These are phyloP conservation scores for Cytospora chrysosperma DNA, from an alignment of 2,329 filamentous ascomycete species.

Conservation along the genomic window DNA sequence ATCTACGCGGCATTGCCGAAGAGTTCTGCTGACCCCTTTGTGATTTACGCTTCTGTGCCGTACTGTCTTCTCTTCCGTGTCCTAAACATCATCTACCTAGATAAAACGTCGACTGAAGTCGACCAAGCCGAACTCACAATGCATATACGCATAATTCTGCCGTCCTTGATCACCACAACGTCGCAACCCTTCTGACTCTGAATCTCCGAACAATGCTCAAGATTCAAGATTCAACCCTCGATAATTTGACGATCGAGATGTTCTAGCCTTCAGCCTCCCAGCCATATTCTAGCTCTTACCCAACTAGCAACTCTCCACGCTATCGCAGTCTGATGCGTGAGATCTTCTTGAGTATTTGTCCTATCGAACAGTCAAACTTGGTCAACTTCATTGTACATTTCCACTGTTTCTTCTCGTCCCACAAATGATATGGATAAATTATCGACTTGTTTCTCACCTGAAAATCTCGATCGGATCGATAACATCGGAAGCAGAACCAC, in stretches of 20 bases:
- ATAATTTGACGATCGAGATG: neutral
- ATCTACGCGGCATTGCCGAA: neutral
- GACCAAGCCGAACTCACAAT: too few relatives aligned
- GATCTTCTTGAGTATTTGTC: neutral
- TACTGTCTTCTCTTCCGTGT: too few relatives aligned
- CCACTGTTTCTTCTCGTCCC: too few relatives aligned
- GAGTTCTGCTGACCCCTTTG: too few relatives aligned
- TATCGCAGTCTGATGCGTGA: neutral
- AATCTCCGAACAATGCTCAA: neutral
- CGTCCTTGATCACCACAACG: too few relatives aligned
- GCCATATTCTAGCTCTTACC: neutral
- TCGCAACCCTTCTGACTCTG: too few relatives aligned
- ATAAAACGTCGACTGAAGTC: too few relatives aligned
- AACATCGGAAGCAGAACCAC: constrained; percentile 10
- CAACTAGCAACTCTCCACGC: neutral
- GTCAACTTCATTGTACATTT: neutral
- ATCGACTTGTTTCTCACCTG: neutral
- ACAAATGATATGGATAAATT: neutral
- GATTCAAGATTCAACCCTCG: neutral
- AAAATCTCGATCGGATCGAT: neutral
- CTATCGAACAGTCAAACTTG: neutral
- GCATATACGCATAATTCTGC: too few relatives aligned
- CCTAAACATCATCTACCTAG: too few relatives aligned
- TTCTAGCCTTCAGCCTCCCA: neutral
- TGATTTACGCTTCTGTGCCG: too few relatives aligned